Evolutionary conservation across 495 filamentous ascomycete species (phyloP).

Genomic region (Pyrenopolyporus hunteri): DNA sequence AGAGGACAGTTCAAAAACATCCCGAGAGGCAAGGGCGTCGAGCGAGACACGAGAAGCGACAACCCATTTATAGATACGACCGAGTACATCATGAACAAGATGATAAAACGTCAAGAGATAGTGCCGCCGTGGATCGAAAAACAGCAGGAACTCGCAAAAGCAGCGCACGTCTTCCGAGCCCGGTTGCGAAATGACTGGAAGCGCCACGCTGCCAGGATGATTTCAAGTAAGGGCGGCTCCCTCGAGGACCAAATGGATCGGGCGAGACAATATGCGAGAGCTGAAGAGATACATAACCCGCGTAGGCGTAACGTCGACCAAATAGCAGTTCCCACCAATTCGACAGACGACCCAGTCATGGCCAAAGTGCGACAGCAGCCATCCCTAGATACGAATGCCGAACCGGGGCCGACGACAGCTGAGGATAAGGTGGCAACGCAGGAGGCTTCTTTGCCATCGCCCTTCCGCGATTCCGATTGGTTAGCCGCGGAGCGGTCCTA

Average conservation of each 20-base stretch:
- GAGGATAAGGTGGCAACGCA: slow-evolving; percentile 18
- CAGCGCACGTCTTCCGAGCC: slow-evolving; percentile 71
- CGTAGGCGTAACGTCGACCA: slow-evolving; percentile 52
- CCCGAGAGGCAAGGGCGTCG: slow-evolving; percentile 76
- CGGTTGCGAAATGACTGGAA: slow-evolving; percentile 85
- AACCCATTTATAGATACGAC: slow-evolving; percentile 96
- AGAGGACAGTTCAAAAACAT: slow-evolving; percentile 91
- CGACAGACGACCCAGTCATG: slow-evolving; percentile 57
- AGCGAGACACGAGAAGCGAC: slow-evolving; percentile 79
- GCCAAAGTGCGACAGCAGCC: slow-evolving; percentile 49
- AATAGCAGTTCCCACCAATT: slow-evolving; percentile 55
- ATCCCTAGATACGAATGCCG: slow-evolving; percentile 9
- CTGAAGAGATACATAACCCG: slow-evolving; percentile 68
- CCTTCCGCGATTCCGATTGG: slow-evolving; percentile 72
- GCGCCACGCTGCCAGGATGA: slow-evolving; percentile 79
- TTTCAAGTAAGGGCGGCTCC: slow-evolving; percentile 78
- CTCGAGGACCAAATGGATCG: slow-evolving; percentile 76
- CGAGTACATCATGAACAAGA: slow-evolving; percentile 98
- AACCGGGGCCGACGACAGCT: slow-evolving; percentile 22
- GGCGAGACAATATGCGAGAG: slow-evolving; percentile 74
- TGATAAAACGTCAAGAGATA: slow-evolving; percentile 92
- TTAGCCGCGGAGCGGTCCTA: slow-evolving; percentile 75
- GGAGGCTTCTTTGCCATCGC: slow-evolving; percentile 45
- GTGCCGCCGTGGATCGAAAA: slow-evolving; percentile 94
- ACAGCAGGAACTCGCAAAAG: slow-evolving; percentile 84